These are phyloP conservation scores for Penicillium nordicum DNA, from an alignment of 2,329 filamentous ascomycete genomes.

Conservation along the genomic window DNA sequence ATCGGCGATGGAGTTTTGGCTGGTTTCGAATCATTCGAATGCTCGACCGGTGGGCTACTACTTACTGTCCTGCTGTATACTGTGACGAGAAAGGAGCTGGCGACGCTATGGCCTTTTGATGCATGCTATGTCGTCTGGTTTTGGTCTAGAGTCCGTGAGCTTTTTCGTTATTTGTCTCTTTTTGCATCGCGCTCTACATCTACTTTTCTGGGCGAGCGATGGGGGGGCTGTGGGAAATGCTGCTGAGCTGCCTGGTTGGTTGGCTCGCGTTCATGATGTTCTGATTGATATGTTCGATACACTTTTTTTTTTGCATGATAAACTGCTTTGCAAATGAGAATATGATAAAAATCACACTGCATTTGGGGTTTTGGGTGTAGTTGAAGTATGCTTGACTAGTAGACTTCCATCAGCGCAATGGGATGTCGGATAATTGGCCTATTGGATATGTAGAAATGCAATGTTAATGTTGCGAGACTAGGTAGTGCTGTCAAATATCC, in stretches of 20 bases:
- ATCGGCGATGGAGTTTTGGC: slow-evolving; percentile 6
- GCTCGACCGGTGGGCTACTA: not conserved
- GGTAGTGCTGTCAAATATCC: not conserved
- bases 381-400: not conserved
- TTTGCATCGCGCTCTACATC: not conserved
- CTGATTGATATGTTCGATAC: slow-evolving; percentile 13
- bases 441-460: not conserved
- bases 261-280: slow-evolving; percentile 6
- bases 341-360: not conserved
- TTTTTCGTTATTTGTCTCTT: not conserved
- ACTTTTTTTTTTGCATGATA: slow-evolving; percentile 5
- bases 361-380: not conserved
- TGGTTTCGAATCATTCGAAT: slow-evolving; percentile 2
- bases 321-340: not conserved
- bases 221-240: not conserved
- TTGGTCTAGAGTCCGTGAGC: not conserved
- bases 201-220: not conserved
- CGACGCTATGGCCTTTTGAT: not conserved
- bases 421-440: not conserved
- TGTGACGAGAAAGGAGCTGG: not conserved
- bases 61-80: not conserved
- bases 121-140: not conserved
- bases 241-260: slow-evolving; percentile 2
- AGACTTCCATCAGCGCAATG: not conserved
- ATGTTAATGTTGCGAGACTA: not conserved